Conservation (phyloP, 345 rosid species). For the Pistacia vera region DNA sequence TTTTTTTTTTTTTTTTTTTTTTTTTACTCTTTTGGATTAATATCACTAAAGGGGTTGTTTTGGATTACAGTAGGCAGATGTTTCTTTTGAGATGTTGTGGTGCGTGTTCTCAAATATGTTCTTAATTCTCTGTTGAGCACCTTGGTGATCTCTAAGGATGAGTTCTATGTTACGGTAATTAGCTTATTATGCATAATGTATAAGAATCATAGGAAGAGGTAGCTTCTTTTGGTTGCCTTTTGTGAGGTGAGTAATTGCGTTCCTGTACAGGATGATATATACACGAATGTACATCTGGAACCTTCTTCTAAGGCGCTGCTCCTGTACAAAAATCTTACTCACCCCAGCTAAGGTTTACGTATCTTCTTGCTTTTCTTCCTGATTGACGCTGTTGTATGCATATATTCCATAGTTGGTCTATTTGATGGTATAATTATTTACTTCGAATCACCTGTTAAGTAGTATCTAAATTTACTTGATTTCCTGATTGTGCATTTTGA, state of each 20-base stretch:
- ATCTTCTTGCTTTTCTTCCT: not conserved
- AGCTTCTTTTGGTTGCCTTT: constrained; percentile 52
- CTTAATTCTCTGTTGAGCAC: no score
- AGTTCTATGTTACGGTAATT: constrained; percentile 1
- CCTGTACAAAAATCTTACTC: constrained; percentile 55
- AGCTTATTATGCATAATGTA: constrained; percentile 13
- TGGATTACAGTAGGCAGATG: not conserved
- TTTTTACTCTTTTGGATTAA: not conserved
- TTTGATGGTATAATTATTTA: not conserved
- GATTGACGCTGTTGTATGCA: constrained; percentile 24
- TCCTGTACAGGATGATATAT: no score
- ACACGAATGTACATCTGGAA: no score
- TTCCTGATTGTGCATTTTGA: constrained; percentile 4
- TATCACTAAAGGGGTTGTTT: not conserved
- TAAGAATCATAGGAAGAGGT: constrained; percentile 37
- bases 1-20: not conserved
- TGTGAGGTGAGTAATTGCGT: constrained; percentile 37
- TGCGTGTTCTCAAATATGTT: not conserved
- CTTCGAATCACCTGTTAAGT: not conserved
- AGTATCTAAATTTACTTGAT: not conserved
- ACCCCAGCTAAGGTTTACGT: constrained; percentile 53
- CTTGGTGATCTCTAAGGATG: constrained; percentile 13
- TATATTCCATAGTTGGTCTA: constrained; percentile 13
- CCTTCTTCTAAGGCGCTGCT: constrained; percentile 54
- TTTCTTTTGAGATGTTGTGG: not conserved